Evolutionary conservation across 2,329 filamentous ascomycete species (phyloP).

Genomic region (Diplodia intermedia): DNA sequence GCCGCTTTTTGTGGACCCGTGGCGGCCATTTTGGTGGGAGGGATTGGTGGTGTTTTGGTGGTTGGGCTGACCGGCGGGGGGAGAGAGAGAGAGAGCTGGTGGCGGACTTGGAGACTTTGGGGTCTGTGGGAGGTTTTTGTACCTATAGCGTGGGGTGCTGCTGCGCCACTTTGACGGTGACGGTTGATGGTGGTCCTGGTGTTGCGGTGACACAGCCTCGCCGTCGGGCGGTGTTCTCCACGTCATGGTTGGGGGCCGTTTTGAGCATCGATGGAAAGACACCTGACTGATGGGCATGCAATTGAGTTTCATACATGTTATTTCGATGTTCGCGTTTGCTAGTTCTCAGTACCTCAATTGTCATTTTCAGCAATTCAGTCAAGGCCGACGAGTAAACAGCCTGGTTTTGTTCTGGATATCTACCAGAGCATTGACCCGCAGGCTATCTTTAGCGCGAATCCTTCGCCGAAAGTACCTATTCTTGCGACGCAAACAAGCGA

Average conservation of each 20-base stretch:
- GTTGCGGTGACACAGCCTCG: not conserved
- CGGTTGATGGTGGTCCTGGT: not conserved
- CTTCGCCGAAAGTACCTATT: too few species aligned
- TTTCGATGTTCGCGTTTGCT: not conserved
- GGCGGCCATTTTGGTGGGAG: too few species aligned
- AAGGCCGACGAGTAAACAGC: too few species aligned
- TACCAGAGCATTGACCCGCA: too few species aligned
- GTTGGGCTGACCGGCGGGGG: not conserved
- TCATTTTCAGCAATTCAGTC: not conserved
- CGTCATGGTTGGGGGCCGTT: not conserved
- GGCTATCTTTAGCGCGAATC: too few species aligned
- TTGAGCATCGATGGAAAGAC: not conserved
- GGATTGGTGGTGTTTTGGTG: not conserved
- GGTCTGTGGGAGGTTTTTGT: not conserved
- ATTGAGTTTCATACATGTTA: not conserved
- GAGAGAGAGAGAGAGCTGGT: not conserved
- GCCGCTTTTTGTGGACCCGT: too few species aligned
- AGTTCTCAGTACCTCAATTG: not conserved
- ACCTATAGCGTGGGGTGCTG: not conserved
- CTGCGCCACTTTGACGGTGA: not conserved
- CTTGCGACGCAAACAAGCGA: too few species aligned
- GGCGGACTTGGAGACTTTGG: not conserved
- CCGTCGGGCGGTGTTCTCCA: not conserved
- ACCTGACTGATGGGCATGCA: not conserved
- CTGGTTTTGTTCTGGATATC: too few species aligned